Evolutionary conservation across 306 rosid genomes (phyloP), one percentile per base, ranked within the genome.

Genomic region (Cucurbita ficifolia): DNA sequence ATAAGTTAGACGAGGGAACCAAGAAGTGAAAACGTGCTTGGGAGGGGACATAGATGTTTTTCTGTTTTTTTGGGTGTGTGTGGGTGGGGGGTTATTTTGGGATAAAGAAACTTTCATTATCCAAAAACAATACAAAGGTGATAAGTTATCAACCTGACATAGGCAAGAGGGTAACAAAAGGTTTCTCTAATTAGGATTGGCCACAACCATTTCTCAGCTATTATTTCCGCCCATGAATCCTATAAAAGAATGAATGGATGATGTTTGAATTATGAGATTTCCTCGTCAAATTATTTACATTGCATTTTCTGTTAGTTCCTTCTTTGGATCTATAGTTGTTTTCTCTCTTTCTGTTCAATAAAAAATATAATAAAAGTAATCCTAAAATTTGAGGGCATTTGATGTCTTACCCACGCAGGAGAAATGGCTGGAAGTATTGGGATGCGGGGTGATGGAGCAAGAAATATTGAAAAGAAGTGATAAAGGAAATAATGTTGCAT

Each of bases 391-490:
- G 55, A 68, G 60, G 22, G 56, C 17, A 11, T 36, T 36, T 53
- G 13, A 36, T 54, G 35, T 43, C 22, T 68, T 56, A 73, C 22
- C 52, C 12, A 75, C 63, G 62, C 78, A 94, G 99, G 99, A 85
- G 51, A 83, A 85, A n/a, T 94, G 97, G 97, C 62, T 94, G 79
- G 99, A 94, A 80, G 99, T 94, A 71, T 84, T 94, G 87, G 97
- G 99, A 70, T 88, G 99, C 73, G 97, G 99, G 73, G 99, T 91
- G 84, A 91, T 91, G 58, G 97, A 95, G 82, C 96, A 91, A 88
- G 96, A 95, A 76, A 95, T 95, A 82, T 82, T 95, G 75, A 86
- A 75, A 61, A 86, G 90, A 84, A 89, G 91, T 77, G 96, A 91
- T 46, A 88, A 84, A 81, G 49, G 82, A 51, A 55, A 83, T 78